These are phyloP conservation scores for Cryptococcus hybrid DNA, from an alignment of 1,284 basidiomycete species.

Conservation along the genomic window DNA sequence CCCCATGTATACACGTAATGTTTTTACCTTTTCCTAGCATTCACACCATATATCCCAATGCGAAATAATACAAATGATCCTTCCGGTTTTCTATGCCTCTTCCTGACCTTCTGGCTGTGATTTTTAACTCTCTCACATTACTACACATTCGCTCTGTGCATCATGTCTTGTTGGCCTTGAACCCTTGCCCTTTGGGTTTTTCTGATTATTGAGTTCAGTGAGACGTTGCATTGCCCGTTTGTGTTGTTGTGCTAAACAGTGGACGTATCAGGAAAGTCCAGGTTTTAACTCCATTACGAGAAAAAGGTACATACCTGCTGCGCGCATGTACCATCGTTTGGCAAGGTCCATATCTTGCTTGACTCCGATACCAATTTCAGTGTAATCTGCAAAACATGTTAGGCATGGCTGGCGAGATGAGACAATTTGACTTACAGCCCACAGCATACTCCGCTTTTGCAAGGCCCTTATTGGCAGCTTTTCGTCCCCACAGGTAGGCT, in stretches of 20 bases:
- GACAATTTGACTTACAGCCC: conserved; percentile 56
- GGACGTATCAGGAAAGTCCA: conserved; percentile 1
- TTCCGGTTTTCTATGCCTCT: too few species aligned
- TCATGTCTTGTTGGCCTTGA: conserved; percentile 86
- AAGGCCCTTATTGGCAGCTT: conserved; percentile 88
- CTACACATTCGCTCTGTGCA: conserved; percentile 86
- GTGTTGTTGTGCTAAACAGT: conserved; percentile 40
- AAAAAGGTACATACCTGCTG: conserved; percentile 67
- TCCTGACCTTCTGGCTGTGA: neutral
- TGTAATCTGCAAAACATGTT: conserved; percentile 61
- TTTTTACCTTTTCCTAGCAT: too few species aligned
- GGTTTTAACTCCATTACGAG: neutral
- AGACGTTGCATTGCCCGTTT: conserved; percentile 72
- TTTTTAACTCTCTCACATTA: conserved; percentile 56
- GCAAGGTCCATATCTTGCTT: conserved; percentile 94
- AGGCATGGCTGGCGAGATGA: neutral
- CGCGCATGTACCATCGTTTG: conserved; percentile 98
- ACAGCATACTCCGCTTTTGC: conserved; percentile 96
- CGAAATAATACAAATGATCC: too few species aligned
- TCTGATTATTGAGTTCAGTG: conserved; percentile 62
- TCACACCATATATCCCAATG: too few species aligned
- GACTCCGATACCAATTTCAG: conserved; percentile 96
- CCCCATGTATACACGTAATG: too few species aligned
- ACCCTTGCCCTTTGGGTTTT: conserved; percentile 51
- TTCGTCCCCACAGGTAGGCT: conserved; percentile 93